phyloP scores from a whole-genome alignment of 306 rosid genomes.

The Ormosia semicastrata region DNA sequence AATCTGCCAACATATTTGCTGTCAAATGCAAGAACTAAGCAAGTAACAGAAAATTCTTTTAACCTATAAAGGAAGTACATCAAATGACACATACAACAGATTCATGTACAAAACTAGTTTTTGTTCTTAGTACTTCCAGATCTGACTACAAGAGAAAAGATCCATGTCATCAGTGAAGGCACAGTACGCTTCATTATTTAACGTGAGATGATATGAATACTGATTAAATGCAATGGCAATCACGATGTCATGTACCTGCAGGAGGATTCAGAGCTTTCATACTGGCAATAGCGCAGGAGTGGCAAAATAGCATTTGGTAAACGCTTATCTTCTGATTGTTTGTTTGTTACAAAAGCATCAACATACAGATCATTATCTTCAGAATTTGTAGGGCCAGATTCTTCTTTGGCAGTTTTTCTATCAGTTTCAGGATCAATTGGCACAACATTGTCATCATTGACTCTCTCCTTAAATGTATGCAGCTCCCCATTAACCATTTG shows the following conservation, averaged over 20 bases:
- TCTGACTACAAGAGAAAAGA: slow-evolving; percentile 6
- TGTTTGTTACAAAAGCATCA: slow-evolving; percentile 58
- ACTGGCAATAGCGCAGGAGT: slow-evolving; percentile 78
- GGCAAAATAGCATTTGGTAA: slow-evolving; percentile 84
- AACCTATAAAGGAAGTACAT: not conserved
- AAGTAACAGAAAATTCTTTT: not conserved
- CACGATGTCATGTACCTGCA: slow-evolving; percentile 65
- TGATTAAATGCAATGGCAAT: slow-evolving; percentile 18
- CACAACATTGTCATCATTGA: slow-evolving; percentile 31
- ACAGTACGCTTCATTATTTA: not conserved
- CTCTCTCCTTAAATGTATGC: slow-evolving; percentile 34
- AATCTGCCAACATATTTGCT: not conserved
- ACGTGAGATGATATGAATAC: slow-evolving; percentile 9
- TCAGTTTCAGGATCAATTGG: slow-evolving; percentile 49
- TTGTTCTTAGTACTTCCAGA: not conserved
- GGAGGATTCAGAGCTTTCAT: slow-evolving; percentile 98
- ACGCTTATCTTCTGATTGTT: slow-evolving; percentile 67
- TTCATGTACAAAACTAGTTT: not conserved
- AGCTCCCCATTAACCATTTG: slow-evolving; percentile 42
- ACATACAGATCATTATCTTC: slow-evolving; percentile 57
- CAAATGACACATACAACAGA: slow-evolving; percentile 3
- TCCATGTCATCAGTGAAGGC: not conserved
- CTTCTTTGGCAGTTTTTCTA: slow-evolving; percentile 38
- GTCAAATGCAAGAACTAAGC: not conserved
- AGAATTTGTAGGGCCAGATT: slow-evolving; percentile 38